Evolutionary conservation across 257 asterid species (phyloP), one percentile per base, ranked within the genome.

Genomic region (Striga asiatica): DNA sequence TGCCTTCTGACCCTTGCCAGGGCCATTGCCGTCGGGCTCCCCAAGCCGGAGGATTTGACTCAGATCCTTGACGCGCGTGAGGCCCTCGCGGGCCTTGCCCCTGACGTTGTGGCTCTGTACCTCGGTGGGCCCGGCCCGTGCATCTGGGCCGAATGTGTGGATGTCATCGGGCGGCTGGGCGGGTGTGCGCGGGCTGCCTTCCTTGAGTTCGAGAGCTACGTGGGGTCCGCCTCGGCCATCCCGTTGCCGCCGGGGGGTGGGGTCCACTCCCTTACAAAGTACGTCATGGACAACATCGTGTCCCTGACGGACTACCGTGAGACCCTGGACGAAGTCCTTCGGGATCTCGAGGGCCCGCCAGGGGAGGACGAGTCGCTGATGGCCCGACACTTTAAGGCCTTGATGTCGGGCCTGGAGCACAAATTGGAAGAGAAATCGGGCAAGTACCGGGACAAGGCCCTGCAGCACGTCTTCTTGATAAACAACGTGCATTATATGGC

Each of bases 401-500:
- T 91, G 39, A 76, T 80, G 58, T 70, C 82, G 7, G 61, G 72
- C 20, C 70, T 91, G 9, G 89, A 91, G 69, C 19, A 60, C 63
- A 91, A 87, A 55, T 82, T 87, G 2, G 84, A 77, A 1, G 85
- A 77, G 4, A 91, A 80, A 66, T 75, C 96, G 7, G 84, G 69
- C 78, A 52, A 84, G 8, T 91, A 91, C 89, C 80, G 45, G 71
- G 96, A 91, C 16, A 95, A 87, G 20, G 57, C 98, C 0, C 67
- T 87, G 20, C 76, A 72, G 17, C 94, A 87, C 66, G 66, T 91
- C 56, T 91, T 91, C 77, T 52, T 91, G 46, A 87, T 84, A 95
- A 91, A 91, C 82, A 91, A 87, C 62, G 65, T 78, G 4, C 95
- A 84, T 45, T 91, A 91, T 73, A 91, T 91, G 84, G 85, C 95